Evolutionary conservation across 2,329 filamentous ascomycete species (phyloP).

Genomic region (Aspergillus tanneri): DNA sequence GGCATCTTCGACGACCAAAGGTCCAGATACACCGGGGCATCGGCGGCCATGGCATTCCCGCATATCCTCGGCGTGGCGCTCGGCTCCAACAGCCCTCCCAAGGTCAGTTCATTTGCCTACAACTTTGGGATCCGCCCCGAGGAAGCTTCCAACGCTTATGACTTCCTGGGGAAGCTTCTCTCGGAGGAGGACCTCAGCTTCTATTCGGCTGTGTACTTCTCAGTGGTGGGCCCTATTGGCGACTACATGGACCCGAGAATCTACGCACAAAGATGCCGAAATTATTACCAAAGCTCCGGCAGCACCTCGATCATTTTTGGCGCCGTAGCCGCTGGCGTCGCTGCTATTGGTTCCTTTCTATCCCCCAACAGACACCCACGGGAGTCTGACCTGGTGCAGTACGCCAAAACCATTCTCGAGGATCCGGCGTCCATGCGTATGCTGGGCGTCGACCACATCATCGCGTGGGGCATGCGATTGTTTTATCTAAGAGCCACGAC

Average conservation of each 20-base stretch:
- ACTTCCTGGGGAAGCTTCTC: constrained; percentile 25
- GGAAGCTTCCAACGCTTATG: constrained; percentile 25
- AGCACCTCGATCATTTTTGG: constrained; percentile 22
- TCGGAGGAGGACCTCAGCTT: constrained; percentile 25
- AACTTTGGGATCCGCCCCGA: constrained; percentile 34
- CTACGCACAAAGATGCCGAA: constrained; percentile 28
- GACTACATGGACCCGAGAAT: constrained; percentile 27
- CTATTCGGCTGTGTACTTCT: constrained; percentile 27
- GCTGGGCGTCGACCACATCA: constrained; percentile 27
- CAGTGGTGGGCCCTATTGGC: constrained; percentile 20
- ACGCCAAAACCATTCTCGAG: constrained; percentile 34
- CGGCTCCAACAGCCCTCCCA: constrained; percentile 27
- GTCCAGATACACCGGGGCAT: constrained; percentile 28
- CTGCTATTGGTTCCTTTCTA: constrained; percentile 30
- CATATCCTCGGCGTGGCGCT: constrained; percentile 29
- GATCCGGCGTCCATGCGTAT: constrained; percentile 30
- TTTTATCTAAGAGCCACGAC: constrained; percentile 34
- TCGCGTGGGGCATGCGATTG: constrained; percentile 32
- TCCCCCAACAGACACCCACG: constrained; percentile 23
- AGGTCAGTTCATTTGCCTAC: constrained; percentile 29
- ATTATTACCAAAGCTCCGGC: constrained; percentile 25
- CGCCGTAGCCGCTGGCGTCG: constrained; percentile 30
- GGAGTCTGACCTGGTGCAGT: constrained; percentile 30
- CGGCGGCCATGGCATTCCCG: constrained; percentile 33
- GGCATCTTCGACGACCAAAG: constrained; percentile 33